Base-by-base conservation (phyloP, 257 asterid genomes). In the Solanum sparsipilum region DNA sequence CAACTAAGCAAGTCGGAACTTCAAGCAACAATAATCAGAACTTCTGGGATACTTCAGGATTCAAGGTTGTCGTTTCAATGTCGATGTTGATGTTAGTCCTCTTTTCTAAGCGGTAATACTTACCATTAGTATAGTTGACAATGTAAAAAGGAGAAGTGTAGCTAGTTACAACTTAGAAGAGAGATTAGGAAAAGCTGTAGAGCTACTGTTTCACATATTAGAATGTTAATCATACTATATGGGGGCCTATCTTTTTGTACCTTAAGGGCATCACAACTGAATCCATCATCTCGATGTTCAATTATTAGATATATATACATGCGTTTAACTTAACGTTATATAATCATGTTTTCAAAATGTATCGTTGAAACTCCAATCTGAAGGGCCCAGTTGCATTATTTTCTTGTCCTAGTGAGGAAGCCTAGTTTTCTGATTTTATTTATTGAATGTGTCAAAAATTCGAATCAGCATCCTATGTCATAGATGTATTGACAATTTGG, bases 31-130 rank as follows among this genome's bases (percentile, higher is more conserved):
- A 91, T 78, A 93, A 93, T 86, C 94, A 86, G 84, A 96, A 94
- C 63, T 92, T 97, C 87, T 97, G 99, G 99, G 98, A 97, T 35
- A 89, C 92, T n/a, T 82, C 96, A 3, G 91, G 95, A 79, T 97
- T 97, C 95, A 97, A 97, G 95, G 87, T 96, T 41, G 95, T 92
- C 7, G 94, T 88, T 56, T 96, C 99, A 3, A 90, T 97, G 98
- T 97, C 99, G 6, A 95, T 97, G 99, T 70, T 97, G 89, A 84
- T 93, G 86, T 68, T 97, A 89, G 98, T 96, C 52, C 70, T 95
- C 89, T 89, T 97, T 84, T 91, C 99, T 0, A 97, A 94, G 94
- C 93, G 98, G 78, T 97, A 89, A 91, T 34, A 46, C 4, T 4
- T 27, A 7, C n/a, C 1, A 16, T 18, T 15, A 41, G 6, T 18